Evolutionary conservation across 139 green algal genomes (phyloP).

Genomic region (Chlorella sp.): DNA sequence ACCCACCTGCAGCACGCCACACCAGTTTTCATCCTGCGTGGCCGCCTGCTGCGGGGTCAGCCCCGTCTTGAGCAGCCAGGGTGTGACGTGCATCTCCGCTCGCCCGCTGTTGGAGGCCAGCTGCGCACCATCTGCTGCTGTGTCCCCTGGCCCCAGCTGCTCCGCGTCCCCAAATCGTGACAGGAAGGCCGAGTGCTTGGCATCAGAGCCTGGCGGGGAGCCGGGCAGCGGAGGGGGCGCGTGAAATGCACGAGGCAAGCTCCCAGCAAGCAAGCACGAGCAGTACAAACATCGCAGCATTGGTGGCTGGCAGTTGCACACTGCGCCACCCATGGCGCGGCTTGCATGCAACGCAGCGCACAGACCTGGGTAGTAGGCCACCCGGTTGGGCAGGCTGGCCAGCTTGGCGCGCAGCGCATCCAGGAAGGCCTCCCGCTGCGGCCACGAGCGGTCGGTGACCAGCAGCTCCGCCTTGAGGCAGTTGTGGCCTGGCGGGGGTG

Average conservation of each 20-base stretch:
- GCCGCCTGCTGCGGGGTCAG: constrained; percentile 57
- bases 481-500: constrained; percentile 66
- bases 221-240: neutral
- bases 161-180: constrained; percentile 44
- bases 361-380: constrained; percentile 71
- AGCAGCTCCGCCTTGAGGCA: constrained; percentile 82
- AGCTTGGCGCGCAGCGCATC: constrained; percentile 50
- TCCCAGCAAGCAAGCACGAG: no score
- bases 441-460: constrained; percentile 73
- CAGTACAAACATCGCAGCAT: no score
- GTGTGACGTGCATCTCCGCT: constrained; percentile 27
- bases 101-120: neutral
- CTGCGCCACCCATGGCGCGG: no score
- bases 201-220: neutral
- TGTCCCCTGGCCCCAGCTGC: constrained; percentile 36
- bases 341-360: neutral
- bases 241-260: neutral
- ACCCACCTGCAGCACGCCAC: constrained; percentile 69
- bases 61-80: constrained; percentile 58
- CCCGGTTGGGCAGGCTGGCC: constrained; percentile 32
- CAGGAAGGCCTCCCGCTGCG: constrained; percentile 71
- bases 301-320: no score
- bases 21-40: constrained; percentile 77
- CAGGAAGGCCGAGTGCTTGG: constrained; percentile 44
- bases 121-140: neutral